Percentiles rank a stretch among this genome's conserved stretches.
phyloP scores from a whole-genome alignment of 495 filamentous ascomycete species.

The Neurospora africana region DNA sequence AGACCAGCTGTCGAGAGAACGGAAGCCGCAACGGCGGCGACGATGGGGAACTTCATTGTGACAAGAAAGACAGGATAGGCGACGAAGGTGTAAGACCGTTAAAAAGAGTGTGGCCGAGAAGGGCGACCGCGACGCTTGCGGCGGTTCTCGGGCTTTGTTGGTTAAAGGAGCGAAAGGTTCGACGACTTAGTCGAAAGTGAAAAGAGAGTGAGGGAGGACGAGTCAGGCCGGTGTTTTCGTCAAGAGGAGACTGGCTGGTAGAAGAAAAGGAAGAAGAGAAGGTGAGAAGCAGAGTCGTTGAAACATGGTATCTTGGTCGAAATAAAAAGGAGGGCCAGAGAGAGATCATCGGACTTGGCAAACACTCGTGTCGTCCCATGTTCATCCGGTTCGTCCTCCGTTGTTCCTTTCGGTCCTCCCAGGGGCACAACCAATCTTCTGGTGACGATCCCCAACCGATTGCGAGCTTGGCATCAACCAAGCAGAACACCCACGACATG shows the following conservation, averaged over 20 bases:
- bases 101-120: not conserved
- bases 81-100: not conserved
- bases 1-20: constrained; percentile 16
- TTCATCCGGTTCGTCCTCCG: not conserved
- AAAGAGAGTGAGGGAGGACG: constrained; percentile 1
- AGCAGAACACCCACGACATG: not conserved
- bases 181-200: not conserved
- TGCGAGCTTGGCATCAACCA: not conserved
- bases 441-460: not conserved
- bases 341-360: constrained; percentile 1
- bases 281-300: not conserved
- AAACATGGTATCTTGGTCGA: not conserved
- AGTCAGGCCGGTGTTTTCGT: not conserved
- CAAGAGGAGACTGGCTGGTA: constrained; percentile 1
- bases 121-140: not conserved
- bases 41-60: constrained; percentile 16
- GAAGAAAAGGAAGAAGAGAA: not conserved
- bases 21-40: constrained; percentile 18
- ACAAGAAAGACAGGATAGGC: not conserved
- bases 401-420: not conserved
- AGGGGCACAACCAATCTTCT: not conserved
- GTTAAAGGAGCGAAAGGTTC: constrained; percentile 1
- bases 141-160: not conserved
- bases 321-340: constrained; percentile 7
- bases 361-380: not conserved